Percentiles rank a stretch among this genome's conserved stretches.
Conservation (phyloP, 1,139 yeast genomes). For the Candida sanyaensis region DNA sequence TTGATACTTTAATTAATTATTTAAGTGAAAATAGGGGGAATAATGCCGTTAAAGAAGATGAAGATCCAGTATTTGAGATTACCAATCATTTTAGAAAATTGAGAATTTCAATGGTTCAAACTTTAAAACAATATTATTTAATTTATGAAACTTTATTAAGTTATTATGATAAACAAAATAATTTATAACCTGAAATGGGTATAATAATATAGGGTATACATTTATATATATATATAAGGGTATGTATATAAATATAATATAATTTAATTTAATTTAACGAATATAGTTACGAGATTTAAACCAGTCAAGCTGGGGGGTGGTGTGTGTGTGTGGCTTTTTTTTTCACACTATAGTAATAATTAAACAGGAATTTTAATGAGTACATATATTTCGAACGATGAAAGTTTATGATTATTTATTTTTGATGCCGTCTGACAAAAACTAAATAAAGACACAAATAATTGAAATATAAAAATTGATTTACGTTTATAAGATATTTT, state of each 20-base stretch:
- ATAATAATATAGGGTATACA: too few species aligned
- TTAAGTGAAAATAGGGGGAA: conserved; percentile 14
- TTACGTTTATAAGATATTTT: too few species aligned
- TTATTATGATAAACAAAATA: conserved; percentile 18
- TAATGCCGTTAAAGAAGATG: conserved; percentile 7
- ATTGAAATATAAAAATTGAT: too few species aligned
- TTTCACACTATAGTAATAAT: too few species aligned
- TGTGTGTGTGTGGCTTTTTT: too few species aligned
- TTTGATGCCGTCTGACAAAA: too few species aligned
- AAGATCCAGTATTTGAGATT: conserved; percentile 45
- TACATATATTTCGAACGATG: too few species aligned
- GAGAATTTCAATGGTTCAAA: conserved; percentile 64
- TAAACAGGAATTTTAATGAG: too few species aligned
- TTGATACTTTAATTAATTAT: conserved; percentile 63
- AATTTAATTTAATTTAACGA: background rate
- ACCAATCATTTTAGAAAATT: conserved; percentile 57
- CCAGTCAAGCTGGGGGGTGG: background rate
- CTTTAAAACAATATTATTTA: conserved; percentile 68
- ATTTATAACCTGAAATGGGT: background rate
- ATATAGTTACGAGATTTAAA: background rate
- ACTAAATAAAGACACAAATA: too few species aligned
- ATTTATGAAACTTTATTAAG: conserved; percentile 58
- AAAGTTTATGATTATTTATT: too few species aligned
- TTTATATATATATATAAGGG: too few species aligned
- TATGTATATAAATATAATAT: too few species aligned